A percentile compares a stretch with the other conserved stretches of the same genome.
These are phyloP conservation scores for Phytophthora sansomeana DNA, from an alignment of 352 stramenopile species.

Conservation along the genomic window DNA sequence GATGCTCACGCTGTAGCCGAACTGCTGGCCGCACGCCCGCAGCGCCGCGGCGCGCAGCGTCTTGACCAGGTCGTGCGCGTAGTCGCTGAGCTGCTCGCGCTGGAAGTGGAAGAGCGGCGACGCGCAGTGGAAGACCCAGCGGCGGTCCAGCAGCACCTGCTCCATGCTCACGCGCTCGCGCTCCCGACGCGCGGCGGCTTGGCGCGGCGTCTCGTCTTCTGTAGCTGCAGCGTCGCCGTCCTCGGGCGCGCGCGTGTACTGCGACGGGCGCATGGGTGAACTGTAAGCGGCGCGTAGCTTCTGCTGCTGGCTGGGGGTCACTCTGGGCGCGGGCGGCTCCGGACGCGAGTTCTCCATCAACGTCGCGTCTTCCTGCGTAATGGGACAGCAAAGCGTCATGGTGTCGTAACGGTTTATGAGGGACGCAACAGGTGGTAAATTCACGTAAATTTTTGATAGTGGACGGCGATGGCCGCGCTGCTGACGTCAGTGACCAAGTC, in stretches of 20 bases:
- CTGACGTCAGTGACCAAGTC: slow-evolving; percentile 17
- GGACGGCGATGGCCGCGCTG: neutral
- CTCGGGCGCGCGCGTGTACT: slow-evolving; percentile 36
- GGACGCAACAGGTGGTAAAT: neutral
- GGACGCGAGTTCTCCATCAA: slow-evolving; percentile 31
- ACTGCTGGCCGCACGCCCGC: slow-evolving; percentile 52
- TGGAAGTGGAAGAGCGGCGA: slow-evolving; percentile 74
- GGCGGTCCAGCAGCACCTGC: slow-evolving; percentile 57
- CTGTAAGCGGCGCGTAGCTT: slow-evolving; percentile 41
- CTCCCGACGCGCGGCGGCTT: slow-evolving; percentile 26
- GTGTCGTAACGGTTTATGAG: slow-evolving; percentile 27
- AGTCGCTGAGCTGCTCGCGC: slow-evolving; percentile 50
- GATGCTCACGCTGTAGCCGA: slow-evolving; percentile 74
- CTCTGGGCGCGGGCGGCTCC: neutral
- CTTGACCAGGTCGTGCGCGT: slow-evolving; percentile 75
- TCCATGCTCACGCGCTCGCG: slow-evolving; percentile 54
- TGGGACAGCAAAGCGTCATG: slow-evolving; percentile 39
- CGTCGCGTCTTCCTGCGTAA: slow-evolving; percentile 11
- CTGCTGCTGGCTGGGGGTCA: slow-evolving; percentile 33
- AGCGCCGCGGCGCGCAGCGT: slow-evolving; percentile 60
- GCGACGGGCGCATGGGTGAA: slow-evolving; percentile 49
- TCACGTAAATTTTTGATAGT: slow-evolving; percentile 13
- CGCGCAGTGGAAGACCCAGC: slow-evolving; percentile 71
- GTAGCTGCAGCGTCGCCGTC: slow-evolving; percentile 1
- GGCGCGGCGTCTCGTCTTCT: slow-evolving; percentile 24